These are phyloP conservation scores for Microbotryum violaceum DNA, from an alignment of 1,284 basidiomycete genomes.

Conservation along the genomic window DNA sequence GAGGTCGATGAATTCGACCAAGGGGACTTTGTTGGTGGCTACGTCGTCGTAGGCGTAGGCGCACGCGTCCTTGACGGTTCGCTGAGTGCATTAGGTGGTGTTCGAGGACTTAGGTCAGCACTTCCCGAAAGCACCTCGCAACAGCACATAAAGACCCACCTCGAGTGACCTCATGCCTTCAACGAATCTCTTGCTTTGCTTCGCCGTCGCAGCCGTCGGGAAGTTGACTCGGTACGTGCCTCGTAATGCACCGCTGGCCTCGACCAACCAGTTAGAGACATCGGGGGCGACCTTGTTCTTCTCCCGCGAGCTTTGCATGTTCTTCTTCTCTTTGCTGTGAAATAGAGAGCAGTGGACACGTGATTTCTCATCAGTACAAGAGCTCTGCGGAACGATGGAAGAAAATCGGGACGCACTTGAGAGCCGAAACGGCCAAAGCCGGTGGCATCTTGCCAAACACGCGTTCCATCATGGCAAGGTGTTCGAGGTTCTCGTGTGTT, in stretches of 20 bases:
- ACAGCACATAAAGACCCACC: conserved; percentile 47
- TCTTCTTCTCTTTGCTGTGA: not conserved
- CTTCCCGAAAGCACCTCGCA: not conserved
- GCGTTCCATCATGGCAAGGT: conserved; percentile 99
- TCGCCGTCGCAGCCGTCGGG: conserved; percentile 69
- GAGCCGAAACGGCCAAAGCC: conserved; percentile 53
- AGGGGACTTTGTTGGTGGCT: conserved; percentile 59
- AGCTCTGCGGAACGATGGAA: conserved; percentile 36
- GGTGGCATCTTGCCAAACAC: conserved; percentile 96
- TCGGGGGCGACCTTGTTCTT: conserved; percentile 53
- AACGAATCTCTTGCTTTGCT: conserved; percentile 90
- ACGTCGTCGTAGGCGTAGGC: not conserved
- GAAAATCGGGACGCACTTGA: not conserved
- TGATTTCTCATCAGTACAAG: conserved; percentile 54
- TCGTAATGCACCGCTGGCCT: not conserved
- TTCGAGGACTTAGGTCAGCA: not conserved
- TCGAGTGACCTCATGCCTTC: conserved; percentile 69
- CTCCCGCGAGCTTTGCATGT: conserved; percentile 78
- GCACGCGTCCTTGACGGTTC: conserved; percentile 37
- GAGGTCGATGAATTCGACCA: conserved; percentile 66
- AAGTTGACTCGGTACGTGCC: conserved; percentile 65
- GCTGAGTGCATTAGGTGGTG: conserved; percentile 49
- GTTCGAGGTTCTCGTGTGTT: conserved; percentile 97
- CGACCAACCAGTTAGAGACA: not conserved
- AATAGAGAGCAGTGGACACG: not conserved